These are phyloP conservation scores for Phaseolus coccineus DNA, from an alignment of 331 rosid genomes.

Conservation along the genomic window DNA sequence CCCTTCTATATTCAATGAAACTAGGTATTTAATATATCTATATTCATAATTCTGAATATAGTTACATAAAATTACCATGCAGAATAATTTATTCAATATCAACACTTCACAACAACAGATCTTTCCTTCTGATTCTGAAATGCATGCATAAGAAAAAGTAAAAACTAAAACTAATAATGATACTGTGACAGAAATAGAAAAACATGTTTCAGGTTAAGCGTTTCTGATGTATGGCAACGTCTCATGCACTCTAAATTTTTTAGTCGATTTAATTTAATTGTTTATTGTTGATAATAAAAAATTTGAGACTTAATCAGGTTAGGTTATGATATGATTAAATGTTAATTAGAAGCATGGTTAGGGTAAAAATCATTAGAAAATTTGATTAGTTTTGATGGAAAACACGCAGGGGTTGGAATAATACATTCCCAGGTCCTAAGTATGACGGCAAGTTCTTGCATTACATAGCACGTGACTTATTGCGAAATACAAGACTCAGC, in stretches of 20 bases:
- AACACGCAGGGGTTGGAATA: slow-evolving; percentile 24
- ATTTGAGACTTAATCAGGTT: too few species aligned
- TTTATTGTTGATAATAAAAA: too few species aligned
- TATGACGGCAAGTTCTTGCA: slow-evolving; percentile 41
- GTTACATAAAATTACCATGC: neutral
- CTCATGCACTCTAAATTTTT: too few species aligned
- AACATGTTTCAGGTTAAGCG: too few species aligned
- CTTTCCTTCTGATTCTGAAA: neutral
- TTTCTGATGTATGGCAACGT: too few species aligned
- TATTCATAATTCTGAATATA: neutral
- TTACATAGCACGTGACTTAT: neutral
- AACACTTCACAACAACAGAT: neutral
- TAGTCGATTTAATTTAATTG: too few species aligned
- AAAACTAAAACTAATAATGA: too few species aligned
- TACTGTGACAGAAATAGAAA: too few species aligned
- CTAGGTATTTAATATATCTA: neutral
- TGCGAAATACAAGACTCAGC: slow-evolving; percentile 10
- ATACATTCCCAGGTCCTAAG: slow-evolving; percentile 24
- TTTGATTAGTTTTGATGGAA: neutral
- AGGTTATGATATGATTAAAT: neutral
- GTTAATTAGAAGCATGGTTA: too few species aligned
- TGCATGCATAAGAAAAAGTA: neutral
- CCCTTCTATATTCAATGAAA: slow-evolving; percentile 32
- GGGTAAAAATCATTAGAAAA: too few species aligned
- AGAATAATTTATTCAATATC: neutral